Percentiles rank a stretch among this genome's conserved stretches.
phyloP scores from a whole-genome alignment of 306 rosid species.

The Ormosia semicastrata region DNA sequence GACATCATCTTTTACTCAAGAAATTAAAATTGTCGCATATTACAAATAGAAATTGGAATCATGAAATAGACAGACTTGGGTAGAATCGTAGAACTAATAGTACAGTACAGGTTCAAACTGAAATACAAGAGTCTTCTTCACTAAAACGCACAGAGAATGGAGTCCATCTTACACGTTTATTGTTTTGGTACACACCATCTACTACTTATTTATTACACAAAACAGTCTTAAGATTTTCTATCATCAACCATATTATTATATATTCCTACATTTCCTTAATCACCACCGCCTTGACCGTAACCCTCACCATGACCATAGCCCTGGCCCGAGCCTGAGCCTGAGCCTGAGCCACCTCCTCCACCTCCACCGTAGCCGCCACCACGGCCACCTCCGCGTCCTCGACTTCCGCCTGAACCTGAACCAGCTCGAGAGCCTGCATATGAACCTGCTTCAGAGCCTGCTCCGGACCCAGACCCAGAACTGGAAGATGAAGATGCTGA shows the following conservation, averaged over 20 bases:
- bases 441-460: conserved; percentile 49
- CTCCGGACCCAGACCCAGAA: conserved; percentile 45
- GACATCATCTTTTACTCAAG: neutral
- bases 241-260: neutral
- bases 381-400: neutral
- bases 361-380: conserved; percentile 3
- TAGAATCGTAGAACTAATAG: neutral
- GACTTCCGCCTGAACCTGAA: conserved; percentile 37
- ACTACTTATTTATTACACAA: conserved; percentile 26
- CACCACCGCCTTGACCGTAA: conserved; percentile 42
- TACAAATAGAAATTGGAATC: neutral
- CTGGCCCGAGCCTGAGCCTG: conserved; percentile 13
- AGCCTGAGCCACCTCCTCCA: conserved; percentile 16
- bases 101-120: neutral
- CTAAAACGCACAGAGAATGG: conserved; percentile 1
- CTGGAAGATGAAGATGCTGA: conserved; percentile 46
- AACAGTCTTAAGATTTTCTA: neutral
- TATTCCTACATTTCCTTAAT: conserved; percentile 24
- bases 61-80: neutral
- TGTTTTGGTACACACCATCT: neutral
- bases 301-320: conserved; percentile 41
- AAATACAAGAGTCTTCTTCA: conserved; percentile 2
- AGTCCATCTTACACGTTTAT: conserved; percentile 3
- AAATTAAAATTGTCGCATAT: neutral
- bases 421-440: conserved; percentile 59